A percentile compares a stretch with the other conserved stretches of the same genome.
Conservation (phyloP, 2,329 filamentous ascomycete species). For the Neurospora crassa region DNA sequence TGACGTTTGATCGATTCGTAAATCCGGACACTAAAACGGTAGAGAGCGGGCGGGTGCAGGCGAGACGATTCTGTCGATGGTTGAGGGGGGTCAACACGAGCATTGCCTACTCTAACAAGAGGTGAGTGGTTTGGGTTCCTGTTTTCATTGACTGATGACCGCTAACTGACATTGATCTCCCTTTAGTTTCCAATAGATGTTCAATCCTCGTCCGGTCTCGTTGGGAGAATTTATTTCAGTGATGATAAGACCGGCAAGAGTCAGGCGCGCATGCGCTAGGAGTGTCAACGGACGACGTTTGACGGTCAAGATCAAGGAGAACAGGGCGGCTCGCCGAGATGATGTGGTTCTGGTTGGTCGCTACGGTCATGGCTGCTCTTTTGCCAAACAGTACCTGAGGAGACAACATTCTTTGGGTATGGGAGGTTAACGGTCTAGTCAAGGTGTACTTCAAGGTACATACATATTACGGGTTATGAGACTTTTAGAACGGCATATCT, state of each 20-base stretch:
- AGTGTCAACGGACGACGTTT: background rate
- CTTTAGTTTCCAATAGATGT: background rate
- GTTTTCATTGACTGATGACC: background rate
- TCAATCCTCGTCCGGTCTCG: background rate
- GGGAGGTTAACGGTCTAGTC: background rate
- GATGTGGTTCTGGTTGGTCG: too few relatives aligned
- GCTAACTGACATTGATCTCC: background rate
- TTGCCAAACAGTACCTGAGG: background rate
- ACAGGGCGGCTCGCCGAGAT: too few relatives aligned
- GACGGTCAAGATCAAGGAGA: background rate
- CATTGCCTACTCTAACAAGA: constrained; percentile 5
- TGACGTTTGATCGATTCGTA: constrained; percentile 14
- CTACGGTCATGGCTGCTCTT: background rate
- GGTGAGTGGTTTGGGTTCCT: background rate
- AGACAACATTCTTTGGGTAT: background rate
- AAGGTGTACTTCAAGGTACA: background rate
- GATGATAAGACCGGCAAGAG: background rate
- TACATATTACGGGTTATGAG: background rate
- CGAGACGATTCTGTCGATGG: constrained; percentile 15
- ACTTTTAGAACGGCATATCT: background rate
- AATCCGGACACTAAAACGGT: constrained; percentile 1
- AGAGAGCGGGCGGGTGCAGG: constrained; percentile 15
- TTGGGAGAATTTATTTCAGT: background rate
- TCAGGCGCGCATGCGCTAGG: background rate
- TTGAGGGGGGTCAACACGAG: constrained; percentile 12